Evolutionary conservation across 2,329 filamentous ascomycete species (phyloP).

Genomic region (Talaromyces pinophilus): DNA sequence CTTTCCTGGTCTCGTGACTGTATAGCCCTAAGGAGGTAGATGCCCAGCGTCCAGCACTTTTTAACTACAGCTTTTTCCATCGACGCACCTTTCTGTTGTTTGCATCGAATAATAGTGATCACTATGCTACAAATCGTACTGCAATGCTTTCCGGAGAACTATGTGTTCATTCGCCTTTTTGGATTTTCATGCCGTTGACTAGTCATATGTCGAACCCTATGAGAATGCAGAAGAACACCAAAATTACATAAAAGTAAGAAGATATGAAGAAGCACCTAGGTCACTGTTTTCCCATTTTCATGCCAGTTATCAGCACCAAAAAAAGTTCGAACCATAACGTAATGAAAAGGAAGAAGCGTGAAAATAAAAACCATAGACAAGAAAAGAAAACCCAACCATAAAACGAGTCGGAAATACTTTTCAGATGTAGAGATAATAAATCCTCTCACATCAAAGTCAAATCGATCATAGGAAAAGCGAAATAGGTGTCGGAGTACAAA

Average conservation of each 20-base stretch:
- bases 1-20: conserved; percentile 7
- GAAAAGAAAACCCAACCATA: conserved; percentile 16
- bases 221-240: not conserved
- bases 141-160: not conserved
- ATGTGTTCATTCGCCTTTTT: not conserved
- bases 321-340: not conserved
- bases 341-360: not conserved
- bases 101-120: not conserved
- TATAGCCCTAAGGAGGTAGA: not conserved
- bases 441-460: not conserved
- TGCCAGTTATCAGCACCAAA: not conserved
- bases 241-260: conserved; percentile 13
- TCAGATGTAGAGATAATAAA: conserved; percentile 1
- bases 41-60: not conserved
- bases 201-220: conserved; percentile 1
- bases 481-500: not conserved
- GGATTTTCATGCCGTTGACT: conserved; percentile 4
- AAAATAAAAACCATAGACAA: conserved; percentile 4
- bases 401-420: conserved; percentile 14
- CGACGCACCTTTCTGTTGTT: not conserved
- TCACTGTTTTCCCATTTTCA: conserved; percentile 6
- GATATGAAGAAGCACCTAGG: not conserved
- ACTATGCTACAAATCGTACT: not conserved
- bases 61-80: not conserved
- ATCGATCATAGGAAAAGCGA: not conserved